Evolutionary conservation across 2,329 filamentous ascomycete genomes (phyloP).

Genomic region (Penicillium freii): DNA sequence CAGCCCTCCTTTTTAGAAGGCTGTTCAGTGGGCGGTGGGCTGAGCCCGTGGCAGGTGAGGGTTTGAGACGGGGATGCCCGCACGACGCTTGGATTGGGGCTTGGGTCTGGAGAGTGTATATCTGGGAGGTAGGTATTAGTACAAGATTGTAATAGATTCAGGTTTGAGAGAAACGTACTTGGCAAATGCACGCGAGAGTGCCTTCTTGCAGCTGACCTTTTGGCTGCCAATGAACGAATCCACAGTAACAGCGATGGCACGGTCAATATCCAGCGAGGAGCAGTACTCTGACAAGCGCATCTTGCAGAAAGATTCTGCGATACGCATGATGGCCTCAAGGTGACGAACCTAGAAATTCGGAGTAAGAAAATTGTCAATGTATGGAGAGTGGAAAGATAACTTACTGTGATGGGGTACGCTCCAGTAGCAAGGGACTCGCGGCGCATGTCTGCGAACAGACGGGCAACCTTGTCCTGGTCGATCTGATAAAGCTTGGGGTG

Average conservation of each 20-base stretch:
- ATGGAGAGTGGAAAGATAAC: conserved; percentile 35
- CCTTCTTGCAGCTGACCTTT: conserved; percentile 97
- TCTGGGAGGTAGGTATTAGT: conserved; percentile 23
- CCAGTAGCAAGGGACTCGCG: conserved; percentile 89
- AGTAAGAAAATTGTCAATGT: conserved; percentile 6
- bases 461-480: conserved; percentile 93
- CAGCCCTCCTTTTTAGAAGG: background rate
- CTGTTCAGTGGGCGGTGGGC: conserved; percentile 15
- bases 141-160: background rate
- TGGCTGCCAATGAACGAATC: conserved; percentile 95
- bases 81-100: conserved; percentile 40
- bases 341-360: conserved; percentile 71
- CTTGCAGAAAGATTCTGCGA: conserved; percentile 89
- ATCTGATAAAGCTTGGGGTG: conserved; percentile 94
- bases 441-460: conserved; percentile 94
- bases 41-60: conserved; percentile 26
- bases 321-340: conserved; percentile 95
- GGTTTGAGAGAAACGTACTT: conserved; percentile 68
- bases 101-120: conserved; percentile 43
- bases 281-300: conserved; percentile 99
- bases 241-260: conserved; percentile 93
- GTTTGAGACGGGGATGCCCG: conserved; percentile 36
- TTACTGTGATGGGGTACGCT: conserved; percentile 94
- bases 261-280: conserved; percentile 84
- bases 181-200: conserved; percentile 86